Evolutionary conservation across 1,284 basidiomycete genomes (phyloP).

Genomic region (Ceratobasidium sp.): DNA sequence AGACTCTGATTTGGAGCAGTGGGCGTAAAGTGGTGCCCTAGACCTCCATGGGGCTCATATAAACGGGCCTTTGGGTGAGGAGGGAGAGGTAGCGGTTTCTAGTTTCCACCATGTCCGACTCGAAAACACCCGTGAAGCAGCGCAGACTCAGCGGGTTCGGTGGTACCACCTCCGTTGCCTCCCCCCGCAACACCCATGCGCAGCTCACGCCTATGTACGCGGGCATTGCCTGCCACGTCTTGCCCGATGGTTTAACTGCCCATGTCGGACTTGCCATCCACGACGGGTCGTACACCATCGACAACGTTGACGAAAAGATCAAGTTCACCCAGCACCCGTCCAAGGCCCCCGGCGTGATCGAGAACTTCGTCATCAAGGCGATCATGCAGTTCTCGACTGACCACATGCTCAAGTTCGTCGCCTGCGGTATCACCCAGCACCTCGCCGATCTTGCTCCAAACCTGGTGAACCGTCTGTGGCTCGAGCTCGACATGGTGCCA

Average conservation of each 20-base stretch:
- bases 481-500: conserved; percentile 80
- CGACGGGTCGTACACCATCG: conserved; percentile 84
- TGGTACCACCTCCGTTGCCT: conserved; percentile 59
- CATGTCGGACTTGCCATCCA: conserved; percentile 82
- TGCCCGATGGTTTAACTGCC: conserved; percentile 70
- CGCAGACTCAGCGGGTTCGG: conserved; percentile 73
- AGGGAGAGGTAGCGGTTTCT: conserved; percentile 1
- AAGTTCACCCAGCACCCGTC: conserved; percentile 61
- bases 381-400: conserved; percentile 74
- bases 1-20: background rate
- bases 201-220: conserved; percentile 82
- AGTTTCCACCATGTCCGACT: conserved; percentile 35
- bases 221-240: conserved; percentile 73
- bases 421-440: conserved; percentile 66
- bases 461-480: conserved; percentile 81
- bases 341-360: conserved; percentile 65
- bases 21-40: conserved; percentile 17
- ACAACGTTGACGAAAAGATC: conserved; percentile 71
- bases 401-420: conserved; percentile 86
- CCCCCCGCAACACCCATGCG: conserved; percentile 50
- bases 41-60: conserved; percentile 5
- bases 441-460: conserved; percentile 69
- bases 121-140: conserved; percentile 69
- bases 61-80: background rate
- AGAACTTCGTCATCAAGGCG: conserved; percentile 69